Evolutionary conservation across 345 rosid species (phyloP).

Genomic region (Noccaea bulbosa): DNA sequence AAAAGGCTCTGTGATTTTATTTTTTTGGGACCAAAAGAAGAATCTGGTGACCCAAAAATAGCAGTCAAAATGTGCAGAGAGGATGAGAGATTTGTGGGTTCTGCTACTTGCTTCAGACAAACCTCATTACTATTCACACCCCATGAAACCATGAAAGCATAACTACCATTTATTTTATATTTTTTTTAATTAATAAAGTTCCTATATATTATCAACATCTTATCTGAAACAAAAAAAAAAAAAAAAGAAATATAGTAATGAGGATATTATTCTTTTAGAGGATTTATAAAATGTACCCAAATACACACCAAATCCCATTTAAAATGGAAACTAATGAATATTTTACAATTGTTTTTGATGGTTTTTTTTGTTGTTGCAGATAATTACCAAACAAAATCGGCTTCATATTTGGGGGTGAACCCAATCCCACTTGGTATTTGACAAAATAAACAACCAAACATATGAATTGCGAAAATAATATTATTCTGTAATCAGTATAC

Average conservation of each 20-base stretch:
- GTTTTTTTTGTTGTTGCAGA: too few relatives aligned
- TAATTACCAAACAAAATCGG: too few relatives aligned
- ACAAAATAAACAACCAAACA: too few relatives aligned
- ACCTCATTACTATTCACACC: conserved; percentile 25
- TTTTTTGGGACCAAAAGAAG: conserved; percentile 28
- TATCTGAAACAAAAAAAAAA: neutral
- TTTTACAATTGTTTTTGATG: too few relatives aligned
- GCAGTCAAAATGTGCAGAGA: conserved; percentile 51
- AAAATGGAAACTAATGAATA: too few relatives aligned
- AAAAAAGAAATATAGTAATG: neutral
- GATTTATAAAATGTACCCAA: too few relatives aligned
- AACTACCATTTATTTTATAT: conserved; percentile 1
- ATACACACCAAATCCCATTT: too few relatives aligned
- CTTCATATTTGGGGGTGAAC: too few relatives aligned
- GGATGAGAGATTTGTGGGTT: conserved; percentile 48
- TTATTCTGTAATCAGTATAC: too few relatives aligned
- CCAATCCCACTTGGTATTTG: too few relatives aligned
- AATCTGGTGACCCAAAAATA: conserved; percentile 30
- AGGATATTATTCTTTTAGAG: too few relatives aligned
- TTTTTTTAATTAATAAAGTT: neutral
- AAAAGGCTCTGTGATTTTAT: conserved; percentile 14
- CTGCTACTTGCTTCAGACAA: conserved; percentile 34
- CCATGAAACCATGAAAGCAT: conserved; percentile 30
- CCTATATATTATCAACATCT: neutral
- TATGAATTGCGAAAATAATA: too few relatives aligned